A percentile compares a stretch with the other conserved stretches of the same genome.
Evolutionary conservation across 148 eudicot genomes (phyloP).

Genomic region (Camellia japonica): DNA sequence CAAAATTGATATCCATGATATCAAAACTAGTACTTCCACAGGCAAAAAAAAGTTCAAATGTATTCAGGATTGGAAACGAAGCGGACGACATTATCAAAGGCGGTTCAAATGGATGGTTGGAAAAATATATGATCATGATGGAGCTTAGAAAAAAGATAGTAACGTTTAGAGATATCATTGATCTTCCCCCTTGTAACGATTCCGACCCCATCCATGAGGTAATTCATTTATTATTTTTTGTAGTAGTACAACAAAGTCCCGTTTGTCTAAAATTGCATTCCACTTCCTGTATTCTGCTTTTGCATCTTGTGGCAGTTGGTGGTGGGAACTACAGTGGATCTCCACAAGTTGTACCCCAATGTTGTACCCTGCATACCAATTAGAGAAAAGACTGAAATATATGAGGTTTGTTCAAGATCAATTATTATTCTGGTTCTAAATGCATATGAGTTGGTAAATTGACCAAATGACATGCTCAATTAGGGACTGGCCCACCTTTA

Average conservation of each 20-base stretch:
- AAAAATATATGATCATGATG: slow-evolving; percentile 43
- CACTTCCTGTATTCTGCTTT: not conserved
- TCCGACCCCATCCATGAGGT: slow-evolving; percentile 66
- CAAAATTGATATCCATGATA: not conserved
- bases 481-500: slow-evolving; percentile 61
- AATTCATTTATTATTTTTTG: not conserved
- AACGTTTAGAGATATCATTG: slow-evolving; percentile 65
- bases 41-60: not conserved
- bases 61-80: not conserved
- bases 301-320: slow-evolving; percentile 39
- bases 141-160: slow-evolving; percentile 61
- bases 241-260: not conserved
- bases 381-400: slow-evolving; percentile 35
- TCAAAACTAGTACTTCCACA: not conserved
- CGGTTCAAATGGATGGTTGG: slow-evolving; percentile 38
- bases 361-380: slow-evolving; percentile 40
- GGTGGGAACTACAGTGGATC: slow-evolving; percentile 57
- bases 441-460: not conserved
- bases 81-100: not conserved
- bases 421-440: not conserved
- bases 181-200: slow-evolving; percentile 56
- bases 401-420: slow-evolving; percentile 42
- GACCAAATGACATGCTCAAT: slow-evolving; percentile 4
- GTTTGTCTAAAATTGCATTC: not conserved
- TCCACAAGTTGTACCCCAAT: slow-evolving; percentile 61